These are phyloP conservation scores for Skeletonema menzelii DNA, from an alignment of 108 stramenopile species.

Conservation along the genomic window DNA sequence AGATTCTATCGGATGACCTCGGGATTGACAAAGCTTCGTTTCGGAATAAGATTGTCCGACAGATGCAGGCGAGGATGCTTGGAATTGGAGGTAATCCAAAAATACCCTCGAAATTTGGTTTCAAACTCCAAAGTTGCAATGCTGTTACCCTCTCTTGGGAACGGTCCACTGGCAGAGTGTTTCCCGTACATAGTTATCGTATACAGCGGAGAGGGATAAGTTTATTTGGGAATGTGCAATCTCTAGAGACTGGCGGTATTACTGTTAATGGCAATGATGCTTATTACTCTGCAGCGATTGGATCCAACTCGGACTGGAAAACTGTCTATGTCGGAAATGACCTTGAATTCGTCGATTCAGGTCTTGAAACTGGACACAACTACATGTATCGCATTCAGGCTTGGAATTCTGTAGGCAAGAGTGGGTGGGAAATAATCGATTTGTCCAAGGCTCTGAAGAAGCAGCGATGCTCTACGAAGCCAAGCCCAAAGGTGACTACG, in stretches of 20 bases:
- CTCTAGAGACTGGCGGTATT: neutral
- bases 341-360: constrained; percentile 43
- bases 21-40: constrained; percentile 48
- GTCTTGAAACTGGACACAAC: constrained; percentile 32
- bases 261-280: neutral
- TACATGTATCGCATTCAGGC: constrained; percentile 57
- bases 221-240: constrained; percentile 12
- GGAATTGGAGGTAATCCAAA: constrained; percentile 50
- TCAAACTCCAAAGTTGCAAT: constrained; percentile 33
- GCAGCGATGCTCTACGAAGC: constrained; percentile 33
- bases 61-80: constrained; percentile 51
- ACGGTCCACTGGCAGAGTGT: constrained; percentile 22
- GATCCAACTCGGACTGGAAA: constrained; percentile 36
- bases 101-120: constrained; percentile 8
- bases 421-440: constrained; percentile 46
- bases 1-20: constrained; percentile 47
- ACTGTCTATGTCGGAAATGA: constrained; percentile 44
- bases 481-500: constrained; percentile 5
- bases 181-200: constrained; percentile 68
- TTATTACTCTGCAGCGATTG: constrained; percentile 1
- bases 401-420: constrained; percentile 55
- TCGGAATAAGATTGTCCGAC: constrained; percentile 42
- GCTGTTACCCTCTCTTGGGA: constrained; percentile 44
- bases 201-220: constrained; percentile 43
- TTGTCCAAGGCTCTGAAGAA: constrained; percentile 29